Conservation (phyloP, 129 eudicot species). For the Artemisia argyi region DNA sequence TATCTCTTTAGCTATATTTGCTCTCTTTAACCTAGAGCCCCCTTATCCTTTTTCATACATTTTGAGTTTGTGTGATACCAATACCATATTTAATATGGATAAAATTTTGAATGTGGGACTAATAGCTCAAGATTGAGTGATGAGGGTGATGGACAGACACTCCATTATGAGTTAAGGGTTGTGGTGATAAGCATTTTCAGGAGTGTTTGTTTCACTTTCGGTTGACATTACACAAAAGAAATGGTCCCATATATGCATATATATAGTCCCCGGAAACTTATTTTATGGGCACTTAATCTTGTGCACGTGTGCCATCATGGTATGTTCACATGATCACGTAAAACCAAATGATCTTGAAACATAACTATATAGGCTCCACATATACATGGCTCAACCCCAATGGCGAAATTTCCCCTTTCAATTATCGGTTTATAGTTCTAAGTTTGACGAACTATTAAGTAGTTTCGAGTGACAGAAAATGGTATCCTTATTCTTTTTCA, state of each 20-base stretch:
- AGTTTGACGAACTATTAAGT: not conserved
- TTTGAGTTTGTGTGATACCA: not conserved
- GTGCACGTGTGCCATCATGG: conserved; percentile 42
- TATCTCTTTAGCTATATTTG: not conserved
- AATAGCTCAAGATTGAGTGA: not conserved
- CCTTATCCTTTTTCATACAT: not conserved
- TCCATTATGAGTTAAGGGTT: conserved; percentile 14
- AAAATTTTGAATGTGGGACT: not conserved
- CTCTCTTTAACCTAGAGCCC: not conserved
- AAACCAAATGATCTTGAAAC: conserved; percentile 13
- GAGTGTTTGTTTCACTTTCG: conserved; percentile 38
- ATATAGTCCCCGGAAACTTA: conserved; percentile 11
- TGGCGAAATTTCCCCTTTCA: not conserved
- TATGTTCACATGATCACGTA: conserved; percentile 26
- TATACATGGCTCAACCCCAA: conserved; percentile 1
- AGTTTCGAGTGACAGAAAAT: too few relatives aligned
- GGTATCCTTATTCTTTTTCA: too few relatives aligned
- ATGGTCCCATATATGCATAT: conserved; percentile 35
- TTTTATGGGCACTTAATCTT: not conserved
- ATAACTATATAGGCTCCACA: not conserved
- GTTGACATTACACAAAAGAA: conserved; percentile 23
- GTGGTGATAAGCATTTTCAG: conserved; percentile 14
- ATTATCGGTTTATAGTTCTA: not conserved
- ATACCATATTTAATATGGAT: conserved; percentile 11
- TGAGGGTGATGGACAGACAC: conserved; percentile 20